Conservation (phyloP, 202 grass and related monocot genomes). For the Hordeum pubiflorum region DNA sequence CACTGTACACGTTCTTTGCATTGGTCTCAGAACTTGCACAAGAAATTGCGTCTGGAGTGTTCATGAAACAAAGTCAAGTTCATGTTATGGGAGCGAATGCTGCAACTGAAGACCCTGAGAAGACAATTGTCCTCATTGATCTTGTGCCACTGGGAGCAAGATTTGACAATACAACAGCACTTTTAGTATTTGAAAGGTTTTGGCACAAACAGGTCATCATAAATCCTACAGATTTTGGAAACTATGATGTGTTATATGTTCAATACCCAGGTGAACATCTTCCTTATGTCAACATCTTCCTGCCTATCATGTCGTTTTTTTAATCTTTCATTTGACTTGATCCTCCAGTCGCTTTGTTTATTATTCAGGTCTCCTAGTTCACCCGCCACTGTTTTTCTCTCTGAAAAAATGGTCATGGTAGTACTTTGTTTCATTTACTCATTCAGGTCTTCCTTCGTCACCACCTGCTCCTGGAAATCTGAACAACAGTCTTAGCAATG, state of each 20-base stretch:
- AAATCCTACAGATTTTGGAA: constrained; percentile 55
- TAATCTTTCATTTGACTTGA: constrained; percentile 14
- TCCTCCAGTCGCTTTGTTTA: background rate
- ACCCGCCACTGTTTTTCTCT: background rate
- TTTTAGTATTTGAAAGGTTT: constrained; percentile 70
- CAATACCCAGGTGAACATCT: constrained; percentile 60
- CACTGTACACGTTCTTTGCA: constrained; percentile 79
- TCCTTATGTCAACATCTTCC: constrained; percentile 19
- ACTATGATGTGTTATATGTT: constrained; percentile 73
- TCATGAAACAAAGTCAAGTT: constrained; percentile 83
- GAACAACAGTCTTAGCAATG: constrained; percentile 59
- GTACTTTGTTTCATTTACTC: constrained; percentile 17
- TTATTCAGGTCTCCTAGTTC: constrained; percentile 14
- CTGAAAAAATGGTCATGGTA: background rate
- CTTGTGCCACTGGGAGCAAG: constrained; percentile 57
- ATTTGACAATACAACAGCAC: constrained; percentile 52
- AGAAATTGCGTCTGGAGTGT: constrained; percentile 75
- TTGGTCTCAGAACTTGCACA: constrained; percentile 68
- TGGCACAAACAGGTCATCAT: constrained; percentile 82
- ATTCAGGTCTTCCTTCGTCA: constrained; percentile 72
- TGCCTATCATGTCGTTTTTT: background rate
- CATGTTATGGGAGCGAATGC: constrained; percentile 96
- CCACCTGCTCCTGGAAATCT: constrained; percentile 53
- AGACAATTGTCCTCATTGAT: constrained; percentile 77
- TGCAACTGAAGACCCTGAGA: constrained; percentile 61